Base-by-base conservation (phyloP, 2,329 filamentous ascomycete genomes). In the Lasiodiplodia sp. region DNA sequence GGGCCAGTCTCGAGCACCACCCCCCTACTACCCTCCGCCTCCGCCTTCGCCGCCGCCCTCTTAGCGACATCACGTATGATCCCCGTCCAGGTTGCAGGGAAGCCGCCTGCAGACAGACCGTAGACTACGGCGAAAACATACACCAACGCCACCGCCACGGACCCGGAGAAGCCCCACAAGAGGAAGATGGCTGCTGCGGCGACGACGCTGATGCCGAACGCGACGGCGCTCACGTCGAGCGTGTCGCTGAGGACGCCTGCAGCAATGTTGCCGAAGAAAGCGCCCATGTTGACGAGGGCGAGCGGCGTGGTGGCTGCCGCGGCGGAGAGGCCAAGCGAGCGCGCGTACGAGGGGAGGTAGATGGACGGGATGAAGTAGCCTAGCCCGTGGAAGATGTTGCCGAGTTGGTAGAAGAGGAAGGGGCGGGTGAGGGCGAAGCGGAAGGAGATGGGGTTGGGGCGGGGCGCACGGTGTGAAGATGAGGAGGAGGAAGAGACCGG, bases 291-390 rank as follows among this genome's bases (percentile, higher is more conserved):
- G 55, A 81, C 72, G 7, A 83, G 73, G 3, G 80, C 77, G 57
- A 83, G 72, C 1, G 79, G 77, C 4, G 82, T 71, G 0, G 80
- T 78, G 40, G 78, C 77, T 34, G 78, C 71, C 5, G 79, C 71
- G n/a, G 70, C 70, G 2, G 75, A 4, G 78, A 77, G 2, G 82
- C 72, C 0, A 75, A 74, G n/a, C 55, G 44, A 2, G 74, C 72
- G 18, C 81, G 81, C 69, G 78, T 82, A 0, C 79, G n/a, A 75
- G 4, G 82, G 81, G 18, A 84, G 74, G 68, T 82, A 84, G 25
- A 83, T 78, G 1, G 75, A 74, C 8, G 82, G 82, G 14, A 84
- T 72, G 72, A 83, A 83, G 73, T 79, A 83, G 6, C 81, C 81
- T 8, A 83, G 72, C 12, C 77, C 78, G 65, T 83, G 79, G 4